These are phyloP conservation scores for Magnusiomyces ingens DNA, from an alignment of 1,139 yeast species.

Conservation along the genomic window DNA sequence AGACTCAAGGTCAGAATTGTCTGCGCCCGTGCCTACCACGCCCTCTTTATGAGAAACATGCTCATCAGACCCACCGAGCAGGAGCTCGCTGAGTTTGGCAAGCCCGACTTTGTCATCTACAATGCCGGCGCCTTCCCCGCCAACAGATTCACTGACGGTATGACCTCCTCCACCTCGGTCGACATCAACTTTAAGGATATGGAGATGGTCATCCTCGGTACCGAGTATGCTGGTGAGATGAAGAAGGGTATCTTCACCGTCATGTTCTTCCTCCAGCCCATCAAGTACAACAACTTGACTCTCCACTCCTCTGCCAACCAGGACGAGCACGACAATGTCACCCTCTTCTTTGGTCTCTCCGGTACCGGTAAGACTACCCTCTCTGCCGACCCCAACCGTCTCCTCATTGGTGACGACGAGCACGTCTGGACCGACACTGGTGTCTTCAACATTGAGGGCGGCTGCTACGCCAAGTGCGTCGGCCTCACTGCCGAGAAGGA, in stretches of 20 bases:
- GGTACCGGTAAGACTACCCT: constrained; percentile 99
- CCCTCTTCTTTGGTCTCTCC: constrained; percentile 91
- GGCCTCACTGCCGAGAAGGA: constrained; percentile 88
- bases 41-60: constrained; percentile 97
- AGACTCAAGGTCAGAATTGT: constrained; percentile 94
- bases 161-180: constrained; percentile 94
- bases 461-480: constrained; percentile 97
- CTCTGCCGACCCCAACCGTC: constrained; percentile 92
- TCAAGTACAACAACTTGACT: constrained; percentile 83
- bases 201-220: constrained; percentile 98
- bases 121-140: constrained; percentile 99
- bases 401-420: constrained; percentile 96
- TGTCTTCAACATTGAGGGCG: constrained; percentile 99
- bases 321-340: constrained; percentile 74
- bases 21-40: constrained; percentile 98
- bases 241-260: constrained; percentile 98
- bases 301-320: constrained; percentile 95
- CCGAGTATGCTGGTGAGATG: constrained; percentile 99
- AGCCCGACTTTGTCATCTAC: constrained; percentile 97
- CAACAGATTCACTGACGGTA: constrained; percentile 90
- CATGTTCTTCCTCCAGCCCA: constrained; percentile 98
- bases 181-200: constrained; percentile 94
- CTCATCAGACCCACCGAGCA: constrained; percentile 89
- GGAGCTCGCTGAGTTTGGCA: constrained; percentile 85
- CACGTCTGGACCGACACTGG: constrained; percentile 99